phyloP scores from a whole-genome alignment of 306 rosid genomes.

The Trifolium fragiferum region DNA sequence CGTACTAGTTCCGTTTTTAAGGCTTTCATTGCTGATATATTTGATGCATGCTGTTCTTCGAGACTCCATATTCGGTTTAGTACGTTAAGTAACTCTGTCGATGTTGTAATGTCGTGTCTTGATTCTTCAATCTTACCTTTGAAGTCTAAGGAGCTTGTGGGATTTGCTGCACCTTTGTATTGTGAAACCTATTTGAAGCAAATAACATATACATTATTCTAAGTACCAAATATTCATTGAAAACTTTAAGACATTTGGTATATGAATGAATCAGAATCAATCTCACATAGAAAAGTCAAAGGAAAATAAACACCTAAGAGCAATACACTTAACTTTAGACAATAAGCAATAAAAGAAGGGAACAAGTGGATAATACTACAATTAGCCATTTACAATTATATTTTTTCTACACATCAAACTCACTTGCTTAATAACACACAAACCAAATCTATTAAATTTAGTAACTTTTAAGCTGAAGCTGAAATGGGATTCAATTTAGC shows the following conservation, averaged over 20 bases:
- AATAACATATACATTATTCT: constrained; percentile 18
- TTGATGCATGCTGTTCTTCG: constrained; percentile 72
- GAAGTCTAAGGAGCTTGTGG: constrained; percentile 51
- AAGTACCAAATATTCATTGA: too few relatives aligned
- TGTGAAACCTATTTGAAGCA: constrained; percentile 54
- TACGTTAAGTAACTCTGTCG: constrained; percentile 62
- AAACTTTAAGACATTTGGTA: background rate
- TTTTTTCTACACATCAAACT: too few relatives aligned
- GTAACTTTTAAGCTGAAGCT: background rate
- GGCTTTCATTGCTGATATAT: constrained; percentile 52
- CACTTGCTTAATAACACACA: too few relatives aligned
- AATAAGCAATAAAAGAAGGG: too few relatives aligned
- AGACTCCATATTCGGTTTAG: constrained; percentile 73
- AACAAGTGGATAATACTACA: too few relatives aligned
- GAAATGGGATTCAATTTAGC: background rate
- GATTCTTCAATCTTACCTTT: constrained; percentile 52
- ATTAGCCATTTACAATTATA: too few relatives aligned
- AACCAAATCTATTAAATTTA: too few relatives aligned
- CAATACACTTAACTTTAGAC: too few relatives aligned
- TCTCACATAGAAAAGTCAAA: too few relatives aligned
- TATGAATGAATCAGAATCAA: too few relatives aligned
- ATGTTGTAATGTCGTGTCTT: constrained; percentile 48
- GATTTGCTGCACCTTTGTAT: constrained; percentile 49
- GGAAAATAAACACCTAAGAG: too few relatives aligned
- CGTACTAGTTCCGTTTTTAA: constrained; percentile 60